phyloP scores from a whole-genome alignment of 805 yeast species.

The Candida gorgasii region DNA sequence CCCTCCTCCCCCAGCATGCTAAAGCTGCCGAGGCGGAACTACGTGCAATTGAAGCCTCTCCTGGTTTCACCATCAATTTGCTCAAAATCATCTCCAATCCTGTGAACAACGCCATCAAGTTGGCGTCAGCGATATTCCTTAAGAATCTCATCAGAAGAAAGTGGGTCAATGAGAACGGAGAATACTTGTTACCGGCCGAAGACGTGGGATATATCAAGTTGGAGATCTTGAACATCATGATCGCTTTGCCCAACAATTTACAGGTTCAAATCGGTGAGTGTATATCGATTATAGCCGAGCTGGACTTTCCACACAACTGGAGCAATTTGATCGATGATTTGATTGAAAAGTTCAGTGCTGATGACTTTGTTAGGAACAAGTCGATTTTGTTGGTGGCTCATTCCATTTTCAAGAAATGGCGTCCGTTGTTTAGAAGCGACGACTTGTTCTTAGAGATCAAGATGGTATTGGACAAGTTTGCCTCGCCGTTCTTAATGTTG shows the following conservation, averaged over 20 bases:
- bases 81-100: slow-evolving; percentile 74
- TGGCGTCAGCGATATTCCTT: slow-evolving; percentile 89
- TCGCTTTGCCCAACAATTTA: slow-evolving; percentile 70
- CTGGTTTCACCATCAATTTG: slow-evolving; percentile 75
- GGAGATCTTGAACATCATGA: slow-evolving; percentile 86
- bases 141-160: slow-evolving; percentile 81
- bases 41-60: slow-evolving; percentile 58
- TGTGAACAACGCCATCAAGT: slow-evolving; percentile 56
- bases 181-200: slow-evolving; percentile 55
- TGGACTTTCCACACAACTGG: slow-evolving; percentile 95
- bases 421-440: slow-evolving; percentile 90
- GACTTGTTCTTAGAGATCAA: slow-evolving; percentile 85
- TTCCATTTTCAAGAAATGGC: slow-evolving; percentile 94
- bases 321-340: slow-evolving; percentile 71
- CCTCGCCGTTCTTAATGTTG: slow-evolving; percentile 72
- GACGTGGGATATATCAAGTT: slow-evolving; percentile 71
- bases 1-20: slow-evolving; percentile 64
- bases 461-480: slow-evolving; percentile 81
- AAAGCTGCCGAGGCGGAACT: slow-evolving; percentile 68
- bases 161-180: slow-evolving; percentile 92
- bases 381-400: slow-evolving; percentile 93
- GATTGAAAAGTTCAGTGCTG: slow-evolving; percentile 60
- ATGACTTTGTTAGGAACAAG: slow-evolving; percentile 72
- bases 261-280: slow-evolving; percentile 96
- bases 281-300: slow-evolving; percentile 87